A percentile compares a stretch with the other conserved stretches of the same genome.
Evolutionary conservation across 495 filamentous ascomycete species (phyloP).

Genomic region (Penicillium pancosmium): DNA sequence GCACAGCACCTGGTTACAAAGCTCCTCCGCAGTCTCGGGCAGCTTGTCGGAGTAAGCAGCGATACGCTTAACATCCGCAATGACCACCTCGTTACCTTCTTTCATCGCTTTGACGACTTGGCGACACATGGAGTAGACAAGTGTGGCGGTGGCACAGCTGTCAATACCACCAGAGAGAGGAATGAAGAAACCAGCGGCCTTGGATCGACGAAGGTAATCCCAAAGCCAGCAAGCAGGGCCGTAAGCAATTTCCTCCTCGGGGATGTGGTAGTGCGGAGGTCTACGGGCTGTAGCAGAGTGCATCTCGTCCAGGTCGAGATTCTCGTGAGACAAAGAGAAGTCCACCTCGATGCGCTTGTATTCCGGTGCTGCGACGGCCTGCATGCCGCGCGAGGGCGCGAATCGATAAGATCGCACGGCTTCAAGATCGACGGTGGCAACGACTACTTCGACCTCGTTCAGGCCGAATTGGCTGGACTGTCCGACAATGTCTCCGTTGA

Average conservation of each 20-base stretch:
- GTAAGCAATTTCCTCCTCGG: slow-evolving; percentile 74
- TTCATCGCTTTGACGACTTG: slow-evolving; percentile 67
- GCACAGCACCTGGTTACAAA: slow-evolving; percentile 16
- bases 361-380: slow-evolving; percentile 34
- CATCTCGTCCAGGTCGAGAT: slow-evolving; percentile 35
- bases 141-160: slow-evolving; percentile 58
- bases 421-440: slow-evolving; percentile 77
- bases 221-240: slow-evolving; percentile 74
- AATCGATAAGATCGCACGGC: slow-evolving; percentile 55
- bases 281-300: slow-evolving; percentile 36
- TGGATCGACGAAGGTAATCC: slow-evolving; percentile 74
- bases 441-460: slow-evolving; percentile 76
- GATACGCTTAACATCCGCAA: slow-evolving; percentile 18
- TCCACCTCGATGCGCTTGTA: slow-evolving; percentile 36
- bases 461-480: slow-evolving; percentile 73
- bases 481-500: slow-evolving; percentile 69
- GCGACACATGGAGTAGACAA: slow-evolving; percentile 76
- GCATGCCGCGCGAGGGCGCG: slow-evolving; percentile 31
- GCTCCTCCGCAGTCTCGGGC: slow-evolving; percentile 16
- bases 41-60: slow-evolving; percentile 11
- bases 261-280: slow-evolving; percentile 53
- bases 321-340: slow-evolving; percentile 30
- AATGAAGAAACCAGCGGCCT: slow-evolving; percentile 56
- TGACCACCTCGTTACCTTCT: slow-evolving; percentile 16
- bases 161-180: slow-evolving; percentile 72